Conservation (phyloP, 2,329 filamentous ascomycete species). For the Neofusicoccum sp. region DNA sequence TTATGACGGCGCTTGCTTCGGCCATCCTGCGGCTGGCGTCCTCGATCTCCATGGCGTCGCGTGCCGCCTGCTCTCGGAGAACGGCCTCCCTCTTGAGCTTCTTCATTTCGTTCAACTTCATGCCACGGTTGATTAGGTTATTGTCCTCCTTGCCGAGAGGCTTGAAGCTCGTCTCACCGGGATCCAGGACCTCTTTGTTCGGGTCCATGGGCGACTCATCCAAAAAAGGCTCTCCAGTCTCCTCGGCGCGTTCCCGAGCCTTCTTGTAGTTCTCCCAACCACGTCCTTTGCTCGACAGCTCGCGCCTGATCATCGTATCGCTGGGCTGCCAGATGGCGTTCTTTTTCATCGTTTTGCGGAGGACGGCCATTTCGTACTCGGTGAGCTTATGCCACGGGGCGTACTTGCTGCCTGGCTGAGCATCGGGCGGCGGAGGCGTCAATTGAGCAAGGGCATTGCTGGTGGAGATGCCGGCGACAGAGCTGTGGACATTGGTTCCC, state of each 20-base stretch:
- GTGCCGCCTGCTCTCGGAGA: conserved; percentile 53
- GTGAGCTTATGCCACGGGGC: conserved; percentile 66
- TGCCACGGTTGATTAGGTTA: conserved; percentile 69
- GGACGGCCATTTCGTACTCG: conserved; percentile 68
- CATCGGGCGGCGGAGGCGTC: conserved; percentile 62
- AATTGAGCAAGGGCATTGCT: conserved; percentile 63
- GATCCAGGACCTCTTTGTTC: conserved; percentile 51
- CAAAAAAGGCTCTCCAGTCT: conserved; percentile 65
- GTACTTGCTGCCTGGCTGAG: conserved; percentile 61
- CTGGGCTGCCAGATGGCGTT: conserved; percentile 84
- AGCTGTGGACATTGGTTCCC: conserved; percentile 58
- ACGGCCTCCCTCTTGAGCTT: conserved; percentile 69
- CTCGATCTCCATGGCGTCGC: conserved; percentile 40
- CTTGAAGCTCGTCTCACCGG: conserved; percentile 63
- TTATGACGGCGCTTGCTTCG: conserved; percentile 25
- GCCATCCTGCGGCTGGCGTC: conserved; percentile 37
- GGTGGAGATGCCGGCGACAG: conserved; percentile 60
- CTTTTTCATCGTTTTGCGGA: conserved; percentile 89
- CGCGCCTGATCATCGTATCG: conserved; percentile 81
- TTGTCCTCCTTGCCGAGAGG: conserved; percentile 62
- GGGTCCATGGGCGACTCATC: conserved; percentile 49
- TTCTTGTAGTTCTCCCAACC: conserved; percentile 50
- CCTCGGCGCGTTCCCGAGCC: conserved; percentile 65
- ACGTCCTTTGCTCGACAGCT: conserved; percentile 71
- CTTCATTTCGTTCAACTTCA: conserved; percentile 78